Evolutionary conservation across 2,329 filamentous ascomycete species (phyloP), one percentile per base, ranked within the genome.

Genomic region (Hypoxylon rubiginosum): DNA sequence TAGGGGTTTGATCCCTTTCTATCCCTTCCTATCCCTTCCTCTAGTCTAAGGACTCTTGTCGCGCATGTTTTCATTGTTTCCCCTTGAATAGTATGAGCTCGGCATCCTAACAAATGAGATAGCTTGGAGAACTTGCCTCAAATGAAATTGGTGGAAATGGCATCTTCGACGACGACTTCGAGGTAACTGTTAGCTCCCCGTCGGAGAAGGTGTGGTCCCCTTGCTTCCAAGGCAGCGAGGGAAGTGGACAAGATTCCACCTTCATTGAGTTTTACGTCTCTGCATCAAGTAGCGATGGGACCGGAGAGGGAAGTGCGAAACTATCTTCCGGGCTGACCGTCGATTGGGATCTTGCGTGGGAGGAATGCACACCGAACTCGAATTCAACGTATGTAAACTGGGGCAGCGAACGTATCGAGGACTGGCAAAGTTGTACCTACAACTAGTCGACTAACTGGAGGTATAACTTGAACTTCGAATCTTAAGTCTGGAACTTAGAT

Each of bases 351-450:
- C 55, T 64, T 13, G 50, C 13, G 15, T 64, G 56, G 61, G 49
- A 64, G 28, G 43, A 59, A 45, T 64, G 61, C 30, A 45, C 43
- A 7, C 62, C 62, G 3, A 34, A 64, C n/a, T 49, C 15, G 54
- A 26, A 15, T 3, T 55, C 48, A 32, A 58, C 11, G 61, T 54
- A 53, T 28, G 17, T 36, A 15, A 13, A 49, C 41, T 64, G 61
- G 61, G 61, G 61, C n/a, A 39, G 54, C 13, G 19, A 49, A 8
- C 61, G 61, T 5, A 24, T 58, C n/a, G 61, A 64, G 8, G 45
- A 64, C 21, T 64, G 61, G 61, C 30, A 58, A 43, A 64, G 11
- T 17, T 64, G 61, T n/a, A 64, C 61, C 9, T 54, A 54, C 24
- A 21, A 10, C 5, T 49, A 41, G 15, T 32, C 13, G 13, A 53